phyloP scores from a whole-genome alignment of 1,284 basidiomycete genomes.

The Heliocybe sulcata region DNA sequence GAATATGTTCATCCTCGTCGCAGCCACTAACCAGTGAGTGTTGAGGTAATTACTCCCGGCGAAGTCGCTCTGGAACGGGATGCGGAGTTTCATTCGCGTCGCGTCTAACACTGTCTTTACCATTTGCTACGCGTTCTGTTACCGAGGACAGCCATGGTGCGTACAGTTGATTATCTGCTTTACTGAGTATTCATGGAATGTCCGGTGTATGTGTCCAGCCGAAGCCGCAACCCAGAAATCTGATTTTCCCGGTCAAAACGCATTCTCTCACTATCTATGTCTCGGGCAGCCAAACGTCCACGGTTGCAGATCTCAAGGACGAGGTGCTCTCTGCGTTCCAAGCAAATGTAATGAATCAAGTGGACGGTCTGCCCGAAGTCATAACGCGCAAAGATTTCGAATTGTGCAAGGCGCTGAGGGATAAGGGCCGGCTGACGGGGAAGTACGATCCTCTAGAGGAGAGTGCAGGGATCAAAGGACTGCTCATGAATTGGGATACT shows the following conservation, averaged over 20 bases:
- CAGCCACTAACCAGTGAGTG: conserved; percentile 1
- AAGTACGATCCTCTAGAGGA: conserved; percentile 45
- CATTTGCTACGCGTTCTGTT: background rate
- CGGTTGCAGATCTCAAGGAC: conserved; percentile 49
- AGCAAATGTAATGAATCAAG: conserved; percentile 28
- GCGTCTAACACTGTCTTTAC: background rate
- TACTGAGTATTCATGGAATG: too few relatives aligned
- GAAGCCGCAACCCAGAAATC: conserved; percentile 1
- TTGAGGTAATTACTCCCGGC: background rate
- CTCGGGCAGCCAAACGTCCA: conserved; percentile 43
- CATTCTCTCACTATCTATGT: conserved; percentile 62
- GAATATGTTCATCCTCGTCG: conserved; percentile 44
- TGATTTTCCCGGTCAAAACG: conserved; percentile 61
- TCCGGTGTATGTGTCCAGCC: background rate
- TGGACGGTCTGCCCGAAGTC: conserved; percentile 37
- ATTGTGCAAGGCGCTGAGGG: conserved; percentile 44
- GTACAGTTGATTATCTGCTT: background rate
- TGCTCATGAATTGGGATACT: conserved; percentile 53
- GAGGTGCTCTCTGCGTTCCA: conserved; percentile 56
- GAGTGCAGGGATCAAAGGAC: conserved; percentile 37
- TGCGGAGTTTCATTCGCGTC: background rate
- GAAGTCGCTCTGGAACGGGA: background rate
- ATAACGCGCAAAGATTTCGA: conserved; percentile 51
- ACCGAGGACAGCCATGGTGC: background rate
- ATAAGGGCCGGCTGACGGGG: conserved; percentile 38